Evolutionary conservation across 768 basidiomycete genomes (phyloP), one percentile per base, ranked within the genome.

Genomic region (Phylloporus sp.): DNA sequence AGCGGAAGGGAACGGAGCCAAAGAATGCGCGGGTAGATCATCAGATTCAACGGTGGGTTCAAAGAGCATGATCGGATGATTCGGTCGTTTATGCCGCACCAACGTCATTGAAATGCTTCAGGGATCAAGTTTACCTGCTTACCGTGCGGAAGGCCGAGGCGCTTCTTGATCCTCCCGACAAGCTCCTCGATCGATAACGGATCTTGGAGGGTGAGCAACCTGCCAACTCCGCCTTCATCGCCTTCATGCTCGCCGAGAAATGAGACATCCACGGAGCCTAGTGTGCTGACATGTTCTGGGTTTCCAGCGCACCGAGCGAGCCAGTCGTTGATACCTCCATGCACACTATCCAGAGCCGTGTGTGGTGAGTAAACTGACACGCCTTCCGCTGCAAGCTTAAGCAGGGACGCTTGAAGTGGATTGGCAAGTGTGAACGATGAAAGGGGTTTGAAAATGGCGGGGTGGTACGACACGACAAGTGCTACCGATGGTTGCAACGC

Each of bases 261-360:
- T 28, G 73, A 49, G 69, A 60, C 56, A 23, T 58, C 41, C 41
- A 59, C 53, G 38, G 60, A 54, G 35, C 38, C 52, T 53, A 54
- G 71, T 5, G 69, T 72, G 36, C 60, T 66, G 16, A 55, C 69
- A 18, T 61, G 48, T 26, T 62, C 63, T 6, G 59, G 56, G 43
- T 69, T 72, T 55, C 80, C 69, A 29, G 80, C 65, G 31, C 78
- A 81, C 65, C 73, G 63, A 2, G 82, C 88, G 15, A 94, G 79
- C 89, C 90, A 97, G 70, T 95, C 92, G 63, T 95, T 97, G 47
- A 95, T 81, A 0, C 95, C 95, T 6, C 81, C 88, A 59, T 80
- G 77, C 2, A 89, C 83, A n/a, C 77, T 78, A 70, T 98, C 95
- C 16, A 97, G 77, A 0, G 91, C 82, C 0, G 89, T 91, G 70